These are phyloP conservation scores for Backusella liffmaniae DNA, from an alignment of 192 early-diverging fungal species.

Conservation along the genomic window DNA sequence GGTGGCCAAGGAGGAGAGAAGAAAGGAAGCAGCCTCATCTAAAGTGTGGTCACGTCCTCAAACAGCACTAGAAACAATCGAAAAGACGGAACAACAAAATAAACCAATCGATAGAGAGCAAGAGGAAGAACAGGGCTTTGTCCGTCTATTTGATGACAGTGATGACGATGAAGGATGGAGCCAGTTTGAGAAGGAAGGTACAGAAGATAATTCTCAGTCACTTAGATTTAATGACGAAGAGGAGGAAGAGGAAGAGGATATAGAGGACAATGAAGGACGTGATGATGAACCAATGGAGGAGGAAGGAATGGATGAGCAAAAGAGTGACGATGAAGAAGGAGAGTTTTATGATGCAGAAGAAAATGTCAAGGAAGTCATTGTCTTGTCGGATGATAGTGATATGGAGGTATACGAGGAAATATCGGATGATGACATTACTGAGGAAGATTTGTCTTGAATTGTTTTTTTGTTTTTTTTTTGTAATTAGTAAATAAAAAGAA, in stretches of 20 bases:
- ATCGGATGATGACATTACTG: constrained; percentile 1
- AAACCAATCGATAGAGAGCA: neutral
- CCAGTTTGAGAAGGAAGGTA: constrained; percentile 26
- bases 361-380: constrained; percentile 23
- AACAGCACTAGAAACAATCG: constrained; percentile 6
- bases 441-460: neutral
- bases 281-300: constrained; percentile 11
- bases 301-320: constrained; percentile 12
- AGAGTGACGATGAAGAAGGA: neutral
- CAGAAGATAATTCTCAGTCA: constrained; percentile 25
- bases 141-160: constrained; percentile 33
- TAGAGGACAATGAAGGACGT: neutral
- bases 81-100: constrained; percentile 3
- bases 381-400: constrained; percentile 9
- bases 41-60: constrained; percentile 16
- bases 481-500: neutral
- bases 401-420: constrained; percentile 8
- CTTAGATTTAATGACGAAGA: constrained; percentile 35
- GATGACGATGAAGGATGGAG: constrained; percentile 23
- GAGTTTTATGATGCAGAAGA: constrained; percentile 1
- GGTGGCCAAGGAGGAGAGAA: neutral
- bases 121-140: constrained; percentile 32
- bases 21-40: constrained; percentile 10
- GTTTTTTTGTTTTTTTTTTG: neutral
- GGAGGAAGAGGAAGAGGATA: constrained; percentile 37